Base-by-base conservation (phyloP, 1,139 yeast genomes). In the Groenewaldozyma auringiensis region DNA sequence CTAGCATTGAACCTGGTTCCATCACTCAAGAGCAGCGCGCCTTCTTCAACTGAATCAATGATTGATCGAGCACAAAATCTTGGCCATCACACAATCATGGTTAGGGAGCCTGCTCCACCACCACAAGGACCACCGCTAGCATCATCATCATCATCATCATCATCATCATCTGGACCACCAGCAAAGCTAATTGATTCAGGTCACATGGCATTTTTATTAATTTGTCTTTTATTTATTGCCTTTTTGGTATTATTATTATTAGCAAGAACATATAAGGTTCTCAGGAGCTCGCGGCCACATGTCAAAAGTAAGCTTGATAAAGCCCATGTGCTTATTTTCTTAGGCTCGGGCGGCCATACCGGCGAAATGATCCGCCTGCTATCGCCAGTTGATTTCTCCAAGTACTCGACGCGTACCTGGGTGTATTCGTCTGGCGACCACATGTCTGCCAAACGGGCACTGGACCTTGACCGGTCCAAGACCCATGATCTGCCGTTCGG, bases 301-400 rank as follows among this genome's bases (percentile, higher is more conserved):
- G 29, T 25, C 9, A 25, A 25, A 25, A 8, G 9, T 11, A 25
- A 25, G 11, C 11, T 25, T 25, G 9, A 25, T 8, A 25, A 25
- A 25, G 29, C 39, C 18, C 41, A 38, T 14, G 35, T 60, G 29
- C 57, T 60, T 60, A 49, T 61, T 17, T 47, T 60, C 20, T 48
- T 61, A 37, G 64, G 64, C 4, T 59, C 64, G 1, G 98, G 88
- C 0, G 98, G 97, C 1, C 98, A 92, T 60, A 89, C 97, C 0
- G 97, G 96, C 1, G 97, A 92, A 62, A 86, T 92, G 95, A 62
- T 88, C 25, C 69, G 92, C 35, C 68, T 92, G 25, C 61, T 86
- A 14, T 61, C 67, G 3, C 67, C 70, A 6, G 64, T 71, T 40
- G 66, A 69, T 35, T 65, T 59, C 45, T 53, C 39, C 34, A 58